Percentiles rank a stretch among this genome's conserved stretches.
phyloP scores from a whole-genome alignment of 208 protist genomes.

The Naegleria gruberi region DNA sequence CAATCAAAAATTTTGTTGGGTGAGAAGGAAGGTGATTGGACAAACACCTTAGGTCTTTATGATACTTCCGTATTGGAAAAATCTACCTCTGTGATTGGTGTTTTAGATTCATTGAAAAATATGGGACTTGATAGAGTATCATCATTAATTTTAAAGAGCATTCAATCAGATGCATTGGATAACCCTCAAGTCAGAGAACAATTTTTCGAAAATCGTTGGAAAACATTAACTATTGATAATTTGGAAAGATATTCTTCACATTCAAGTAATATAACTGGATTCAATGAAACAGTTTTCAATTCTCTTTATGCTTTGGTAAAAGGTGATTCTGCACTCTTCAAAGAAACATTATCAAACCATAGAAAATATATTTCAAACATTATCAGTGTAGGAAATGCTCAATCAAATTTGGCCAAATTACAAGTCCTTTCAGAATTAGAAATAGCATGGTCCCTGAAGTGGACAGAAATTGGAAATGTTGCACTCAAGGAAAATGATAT shows the following conservation, averaged over 20 bases:
- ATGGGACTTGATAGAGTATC: not conserved
- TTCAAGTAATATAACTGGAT: not conserved
- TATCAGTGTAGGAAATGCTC: too few species aligned
- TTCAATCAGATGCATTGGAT: not conserved
- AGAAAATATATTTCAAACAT: not conserved
- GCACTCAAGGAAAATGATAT: not conserved
- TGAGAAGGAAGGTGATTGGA: not conserved
- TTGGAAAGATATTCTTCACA: not conserved
- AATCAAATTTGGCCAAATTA: not conserved
- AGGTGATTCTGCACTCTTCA: not conserved
- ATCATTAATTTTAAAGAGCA: not conserved
- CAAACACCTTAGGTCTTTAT: not conserved
- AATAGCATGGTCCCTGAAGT: not conserved
- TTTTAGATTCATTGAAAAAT: not conserved
- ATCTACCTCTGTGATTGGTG: not conserved
- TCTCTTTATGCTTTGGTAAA: not conserved
- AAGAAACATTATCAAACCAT: not conserved
- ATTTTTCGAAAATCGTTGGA: not conserved
- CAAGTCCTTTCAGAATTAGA: conserved; percentile 14
- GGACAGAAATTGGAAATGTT: not conserved
- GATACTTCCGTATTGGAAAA: not conserved
- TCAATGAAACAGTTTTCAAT: not conserved
- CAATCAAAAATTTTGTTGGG: not conserved
- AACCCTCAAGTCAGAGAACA: not conserved
- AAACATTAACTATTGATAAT: not conserved